phyloP scores from a whole-genome alignment of 2,329 filamentous ascomycete species.

The Verticillium klebahnii region DNA sequence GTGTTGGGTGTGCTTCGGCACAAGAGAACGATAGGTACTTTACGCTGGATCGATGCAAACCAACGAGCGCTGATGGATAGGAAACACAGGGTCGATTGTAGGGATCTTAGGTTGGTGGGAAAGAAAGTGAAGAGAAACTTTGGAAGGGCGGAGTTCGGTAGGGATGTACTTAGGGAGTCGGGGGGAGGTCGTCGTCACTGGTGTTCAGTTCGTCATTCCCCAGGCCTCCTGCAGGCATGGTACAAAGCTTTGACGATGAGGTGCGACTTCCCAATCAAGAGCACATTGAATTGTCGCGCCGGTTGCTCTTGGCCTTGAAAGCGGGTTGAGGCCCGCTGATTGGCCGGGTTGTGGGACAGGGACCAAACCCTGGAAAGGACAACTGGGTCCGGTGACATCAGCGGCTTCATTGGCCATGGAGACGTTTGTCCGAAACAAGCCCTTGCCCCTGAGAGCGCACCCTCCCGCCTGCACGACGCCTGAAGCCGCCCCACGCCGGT shows the following conservation, averaged over 20 bases:
- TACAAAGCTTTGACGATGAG: background rate
- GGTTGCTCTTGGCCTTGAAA: slow-evolving; percentile 5
- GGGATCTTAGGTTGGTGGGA: background rate
- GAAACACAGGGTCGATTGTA: background rate
- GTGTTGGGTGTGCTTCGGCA: background rate
- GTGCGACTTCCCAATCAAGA: background rate
- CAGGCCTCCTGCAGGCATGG: background rate
- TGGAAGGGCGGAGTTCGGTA: background rate
- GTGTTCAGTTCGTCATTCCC: background rate
- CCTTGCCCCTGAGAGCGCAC: slow-evolving; percentile 5
- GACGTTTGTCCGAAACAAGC: slow-evolving; percentile 11
- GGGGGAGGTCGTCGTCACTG: background rate
- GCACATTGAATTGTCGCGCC: background rate
- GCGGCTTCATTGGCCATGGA: slow-evolving; percentile 25
- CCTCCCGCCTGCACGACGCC: background rate
- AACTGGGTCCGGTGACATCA: slow-evolving; percentile 25
- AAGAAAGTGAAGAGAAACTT: background rate
- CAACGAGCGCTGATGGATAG: background rate
- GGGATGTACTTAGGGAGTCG: background rate
- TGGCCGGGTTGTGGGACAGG: slow-evolving; percentile 1
- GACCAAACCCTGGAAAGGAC: background rate
- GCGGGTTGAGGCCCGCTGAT: slow-evolving; percentile 2
- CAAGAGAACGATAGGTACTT: background rate
- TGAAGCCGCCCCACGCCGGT: background rate
- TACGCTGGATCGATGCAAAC: background rate